Conservation (phyloP, 2,329 filamentous ascomycete species). For the Aspergillus glaucus region DNA sequence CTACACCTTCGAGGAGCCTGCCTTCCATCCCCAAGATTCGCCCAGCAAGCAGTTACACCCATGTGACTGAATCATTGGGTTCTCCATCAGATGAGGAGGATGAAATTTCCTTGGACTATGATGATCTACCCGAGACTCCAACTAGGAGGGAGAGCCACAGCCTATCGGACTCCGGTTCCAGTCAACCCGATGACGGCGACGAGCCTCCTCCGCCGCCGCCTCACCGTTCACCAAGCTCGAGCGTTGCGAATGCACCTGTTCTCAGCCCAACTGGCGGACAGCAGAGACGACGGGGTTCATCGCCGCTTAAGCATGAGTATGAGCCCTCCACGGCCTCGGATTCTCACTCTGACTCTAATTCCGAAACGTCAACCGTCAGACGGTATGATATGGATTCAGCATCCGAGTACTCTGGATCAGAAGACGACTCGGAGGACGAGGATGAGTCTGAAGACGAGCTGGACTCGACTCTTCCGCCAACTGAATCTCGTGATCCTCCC, state of each 20-base stretch:
- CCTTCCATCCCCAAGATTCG: conserved; percentile 41
- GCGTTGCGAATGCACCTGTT: conserved; percentile 39
- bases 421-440: conserved; percentile 40
- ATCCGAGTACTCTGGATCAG: conserved; percentile 41
- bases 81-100: conserved; percentile 23
- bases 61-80: conserved; percentile 19
- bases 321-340: conserved; percentile 71
- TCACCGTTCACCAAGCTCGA: conserved; percentile 49
- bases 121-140: conserved; percentile 17
- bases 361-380: conserved; percentile 51
- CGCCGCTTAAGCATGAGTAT: conserved; percentile 94
- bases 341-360: conserved; percentile 51
- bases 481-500: conserved; percentile 30
- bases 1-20: conserved; percentile 41
- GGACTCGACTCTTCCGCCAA: conserved; percentile 20
- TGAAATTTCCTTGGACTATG: conserved; percentile 17
- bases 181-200: conserved; percentile 23
- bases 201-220: conserved; percentile 40
- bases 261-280: conserved; percentile 44
- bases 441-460: conserved; percentile 50
- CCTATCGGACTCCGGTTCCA: conserved; percentile 20
- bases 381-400: conserved; percentile 45
- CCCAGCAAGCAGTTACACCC: conserved; percentile 30
- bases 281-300: conserved; percentile 69
- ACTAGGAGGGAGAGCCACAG: conserved; percentile 21